These are phyloP conservation scores for Epichloe glyceriae DNA, from an alignment of 2,329 filamentous ascomycete species.

Conservation along the genomic window DNA sequence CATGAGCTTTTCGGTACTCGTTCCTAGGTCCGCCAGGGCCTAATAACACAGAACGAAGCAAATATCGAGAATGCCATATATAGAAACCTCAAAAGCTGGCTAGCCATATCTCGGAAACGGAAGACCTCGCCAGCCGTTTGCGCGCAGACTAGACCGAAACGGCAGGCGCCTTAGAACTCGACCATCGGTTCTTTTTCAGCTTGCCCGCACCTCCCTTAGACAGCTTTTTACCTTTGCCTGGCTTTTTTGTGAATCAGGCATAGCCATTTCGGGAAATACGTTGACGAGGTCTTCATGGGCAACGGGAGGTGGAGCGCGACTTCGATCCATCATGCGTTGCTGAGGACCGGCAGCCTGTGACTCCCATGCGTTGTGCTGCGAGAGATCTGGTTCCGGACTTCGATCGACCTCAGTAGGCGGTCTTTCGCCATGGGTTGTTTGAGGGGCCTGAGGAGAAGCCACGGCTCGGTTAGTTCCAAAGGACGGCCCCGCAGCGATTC, in stretches of 20 bases:
- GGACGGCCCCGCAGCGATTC: not conserved
- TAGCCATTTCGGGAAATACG: conserved; percentile 11
- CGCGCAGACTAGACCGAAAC: conserved; percentile 6
- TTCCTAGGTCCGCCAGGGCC: too few species aligned
- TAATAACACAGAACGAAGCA: not conserved
- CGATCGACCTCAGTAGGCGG: too few species aligned
- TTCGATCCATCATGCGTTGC: conserved; percentile 2
- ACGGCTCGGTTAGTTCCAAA: not conserved
- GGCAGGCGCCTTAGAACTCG: conserved; percentile 9
- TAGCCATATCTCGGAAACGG: not conserved
- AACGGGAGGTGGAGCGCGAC: conserved; percentile 6
- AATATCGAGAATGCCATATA: not conserved
- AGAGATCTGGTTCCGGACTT: not conserved
- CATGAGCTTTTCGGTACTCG: too few species aligned
- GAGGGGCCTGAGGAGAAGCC: not conserved
- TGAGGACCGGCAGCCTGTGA: conserved; percentile 8
- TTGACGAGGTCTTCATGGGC: conserved; percentile 11
- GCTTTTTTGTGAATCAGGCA: conserved; percentile 10
- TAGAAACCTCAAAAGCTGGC: not conserved
- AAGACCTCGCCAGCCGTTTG: not conserved
- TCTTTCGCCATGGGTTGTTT: not conserved
- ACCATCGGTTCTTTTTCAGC: conserved; percentile 14
- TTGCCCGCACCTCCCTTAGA: conserved; percentile 18
- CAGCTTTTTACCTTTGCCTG: conserved; percentile 14
- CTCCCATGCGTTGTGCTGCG: conserved; percentile 10